Conservation (phyloP, 257 asterid species). For the Salvia rosmarinus region DNA sequence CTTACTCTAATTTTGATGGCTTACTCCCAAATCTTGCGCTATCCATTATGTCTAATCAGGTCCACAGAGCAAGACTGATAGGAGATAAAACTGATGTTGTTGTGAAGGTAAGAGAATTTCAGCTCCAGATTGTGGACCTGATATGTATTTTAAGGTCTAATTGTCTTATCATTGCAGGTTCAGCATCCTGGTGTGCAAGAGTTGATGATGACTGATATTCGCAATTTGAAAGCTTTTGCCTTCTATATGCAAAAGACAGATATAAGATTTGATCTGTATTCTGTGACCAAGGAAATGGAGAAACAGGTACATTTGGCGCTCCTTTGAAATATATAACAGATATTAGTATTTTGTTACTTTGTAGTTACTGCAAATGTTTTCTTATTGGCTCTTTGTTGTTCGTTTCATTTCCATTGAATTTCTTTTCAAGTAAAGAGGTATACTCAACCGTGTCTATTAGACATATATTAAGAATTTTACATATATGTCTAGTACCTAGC, state of each 20-base stretch:
- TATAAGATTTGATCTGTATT: conserved; percentile 83
- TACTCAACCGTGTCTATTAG: neutral
- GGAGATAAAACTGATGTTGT: conserved; percentile 86
- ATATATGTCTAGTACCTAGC: neutral
- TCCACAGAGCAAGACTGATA: conserved; percentile 82
- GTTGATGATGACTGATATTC: conserved; percentile 97
- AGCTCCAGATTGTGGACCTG: conserved; percentile 21
- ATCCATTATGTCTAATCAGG: conserved; percentile 51
- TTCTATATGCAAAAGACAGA: conserved; percentile 94
- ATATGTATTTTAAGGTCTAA: conserved; percentile 27
- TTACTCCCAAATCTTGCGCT: conserved; percentile 13
- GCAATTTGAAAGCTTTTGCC: conserved; percentile 93
- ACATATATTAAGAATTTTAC: neutral
- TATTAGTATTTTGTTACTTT: neutral
- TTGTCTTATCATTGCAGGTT: conserved; percentile 53
- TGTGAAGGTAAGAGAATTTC: conserved; percentile 69
- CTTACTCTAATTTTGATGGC: conserved; percentile 13
- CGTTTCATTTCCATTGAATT: neutral
- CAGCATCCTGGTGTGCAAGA: conserved; percentile 96
- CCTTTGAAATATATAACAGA: neutral
- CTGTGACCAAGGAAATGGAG: conserved; percentile 97
- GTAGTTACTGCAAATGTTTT: neutral
- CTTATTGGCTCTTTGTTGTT: neutral
- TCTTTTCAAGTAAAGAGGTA: neutral
- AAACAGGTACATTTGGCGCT: conserved; percentile 62